Base-by-base conservation (phyloP, 768 basidiomycete genomes). In the Omphalotus guepiniiformis region DNA sequence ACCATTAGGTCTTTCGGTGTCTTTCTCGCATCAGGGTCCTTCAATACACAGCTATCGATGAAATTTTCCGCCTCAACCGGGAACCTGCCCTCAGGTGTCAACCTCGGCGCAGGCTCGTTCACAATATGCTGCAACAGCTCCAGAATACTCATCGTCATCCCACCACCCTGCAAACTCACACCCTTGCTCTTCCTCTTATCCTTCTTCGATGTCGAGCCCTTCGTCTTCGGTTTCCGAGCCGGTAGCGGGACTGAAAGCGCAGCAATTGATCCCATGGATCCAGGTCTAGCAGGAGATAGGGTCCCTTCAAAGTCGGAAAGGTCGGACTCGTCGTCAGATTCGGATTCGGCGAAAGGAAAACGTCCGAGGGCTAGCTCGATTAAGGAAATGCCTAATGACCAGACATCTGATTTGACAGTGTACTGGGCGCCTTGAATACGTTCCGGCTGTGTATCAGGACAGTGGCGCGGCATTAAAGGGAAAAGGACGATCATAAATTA, bases 361-460 rank as follows among this genome's bases (percentile, higher is more conserved):
- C 93, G 87, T 13, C 95, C 96, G 26, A 95, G 80, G 0, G 93
- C 96, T 34, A 99, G 82, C 69, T 99, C 96, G 63, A 98, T 94
- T 39, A 99, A 75, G 6, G 93, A 90, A 60, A 99, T 93, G 25
- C 96, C 96, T 36, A 98, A 79, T 0, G 95, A 97, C 96, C 96
- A 99, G 3, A 98, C 95, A 58, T 99, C 96, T 3, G 94, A 97
- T 68, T 98, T 98, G 66, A 99, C 95, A 23, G 93, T 93, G 65
- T 99, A 98, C 61, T 91, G 90, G 1, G 93, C 93, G 41, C 96
- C 96, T 69, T 98, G 95, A 71, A 99, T 98, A 50, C 96, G 93
- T 61, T 99, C 96, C 15, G 96, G 96, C 96, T 99, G n/a, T n/a
- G n/a, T n/a, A n/a, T n/a, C n/a, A n/a, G n/a, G n/a, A n/a, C n/a